Evolutionary conservation across 2,329 filamentous ascomycete species (phyloP).

Genomic region (Colletotrichum lentis): DNA sequence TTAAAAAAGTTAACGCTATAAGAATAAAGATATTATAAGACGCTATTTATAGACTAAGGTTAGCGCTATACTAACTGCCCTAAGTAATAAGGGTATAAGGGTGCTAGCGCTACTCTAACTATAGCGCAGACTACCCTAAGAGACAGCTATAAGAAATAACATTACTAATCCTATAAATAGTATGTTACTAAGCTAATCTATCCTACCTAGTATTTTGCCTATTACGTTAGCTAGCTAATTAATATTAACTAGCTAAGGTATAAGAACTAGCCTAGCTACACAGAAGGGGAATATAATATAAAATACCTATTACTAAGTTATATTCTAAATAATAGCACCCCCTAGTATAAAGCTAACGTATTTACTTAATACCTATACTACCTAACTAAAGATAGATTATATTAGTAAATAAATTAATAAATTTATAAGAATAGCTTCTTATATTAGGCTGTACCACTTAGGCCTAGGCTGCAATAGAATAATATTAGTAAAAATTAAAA

Average conservation of each 20-base stretch:
- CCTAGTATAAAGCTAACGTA: neutral
- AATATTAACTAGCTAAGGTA: too few relatives aligned
- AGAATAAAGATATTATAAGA: too few relatives aligned
- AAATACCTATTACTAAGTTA: too few relatives aligned
- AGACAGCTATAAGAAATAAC: constrained; percentile 28
- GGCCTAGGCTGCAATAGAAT: neutral
- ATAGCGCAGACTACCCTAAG: constrained; percentile 13
- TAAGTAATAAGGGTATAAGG: constrained; percentile 7
- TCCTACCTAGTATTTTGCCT: too few relatives aligned
- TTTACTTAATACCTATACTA: neutral
- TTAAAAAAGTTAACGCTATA: too few relatives aligned
- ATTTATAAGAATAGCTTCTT: constrained; percentile 26
- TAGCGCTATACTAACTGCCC: neutral
- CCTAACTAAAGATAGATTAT: neutral
- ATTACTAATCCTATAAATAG: too few relatives aligned
- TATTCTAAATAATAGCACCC: too few relatives aligned
- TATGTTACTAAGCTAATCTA: too few relatives aligned
- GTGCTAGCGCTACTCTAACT: constrained; percentile 9
- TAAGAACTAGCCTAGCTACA: too few relatives aligned
- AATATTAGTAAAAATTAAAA: too few relatives aligned
- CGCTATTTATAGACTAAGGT: constrained; percentile 4
- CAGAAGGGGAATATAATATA: too few relatives aligned
- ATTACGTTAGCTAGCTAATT: too few relatives aligned
- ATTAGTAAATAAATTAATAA: constrained; percentile 17
- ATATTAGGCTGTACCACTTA: neutral